phyloP scores from a whole-genome alignment of 78 protist genomes.

The Dictyostelium citrinum region DNA sequence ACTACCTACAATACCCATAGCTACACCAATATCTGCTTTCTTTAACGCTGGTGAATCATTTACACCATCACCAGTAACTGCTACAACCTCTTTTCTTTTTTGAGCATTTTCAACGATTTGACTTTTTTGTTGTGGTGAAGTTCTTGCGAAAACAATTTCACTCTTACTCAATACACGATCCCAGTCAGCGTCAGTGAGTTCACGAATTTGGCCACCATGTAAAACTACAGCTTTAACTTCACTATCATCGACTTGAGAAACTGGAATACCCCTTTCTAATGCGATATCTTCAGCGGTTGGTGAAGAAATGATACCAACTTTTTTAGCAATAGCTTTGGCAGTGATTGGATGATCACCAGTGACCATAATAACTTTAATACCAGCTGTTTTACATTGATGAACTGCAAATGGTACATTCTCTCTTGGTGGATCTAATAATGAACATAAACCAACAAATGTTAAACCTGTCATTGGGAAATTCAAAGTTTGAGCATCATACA shows the following conservation, averaged over 20 bases:
- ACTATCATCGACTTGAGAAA: constrained; percentile 19
- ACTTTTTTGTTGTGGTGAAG: constrained; percentile 96
- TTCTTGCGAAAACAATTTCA: constrained; percentile 96
- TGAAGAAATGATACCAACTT: constrained; percentile 65
- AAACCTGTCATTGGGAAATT: constrained; percentile 80
- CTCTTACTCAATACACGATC: constrained; percentile 55
- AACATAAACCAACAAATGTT: constrained; percentile 90
- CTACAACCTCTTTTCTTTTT: constrained; percentile 83
- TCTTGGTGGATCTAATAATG: constrained; percentile 98
- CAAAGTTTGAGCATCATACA: constrained; percentile 51
- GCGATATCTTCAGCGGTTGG: constrained; percentile 82
- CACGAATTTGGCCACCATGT: constrained; percentile 72
- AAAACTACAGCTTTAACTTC: constrained; percentile 63
- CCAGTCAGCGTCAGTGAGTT: constrained; percentile 77
- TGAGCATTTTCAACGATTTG: constrained; percentile 93
- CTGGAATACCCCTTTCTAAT: constrained; percentile 46
- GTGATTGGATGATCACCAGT: constrained; percentile 99
- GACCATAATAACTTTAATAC: constrained; percentile 95
- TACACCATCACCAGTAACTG: constrained; percentile 98
- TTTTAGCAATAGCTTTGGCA: constrained; percentile 93
- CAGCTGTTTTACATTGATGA: constrained; percentile 87
- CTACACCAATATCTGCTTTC: constrained; percentile 96
- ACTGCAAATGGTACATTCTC: constrained; percentile 92
- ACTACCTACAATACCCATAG: constrained; percentile 96
- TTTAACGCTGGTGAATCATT: constrained; percentile 98